Conservation (phyloP, 768 basidiomycete species). For the Russula compacta region DNA sequence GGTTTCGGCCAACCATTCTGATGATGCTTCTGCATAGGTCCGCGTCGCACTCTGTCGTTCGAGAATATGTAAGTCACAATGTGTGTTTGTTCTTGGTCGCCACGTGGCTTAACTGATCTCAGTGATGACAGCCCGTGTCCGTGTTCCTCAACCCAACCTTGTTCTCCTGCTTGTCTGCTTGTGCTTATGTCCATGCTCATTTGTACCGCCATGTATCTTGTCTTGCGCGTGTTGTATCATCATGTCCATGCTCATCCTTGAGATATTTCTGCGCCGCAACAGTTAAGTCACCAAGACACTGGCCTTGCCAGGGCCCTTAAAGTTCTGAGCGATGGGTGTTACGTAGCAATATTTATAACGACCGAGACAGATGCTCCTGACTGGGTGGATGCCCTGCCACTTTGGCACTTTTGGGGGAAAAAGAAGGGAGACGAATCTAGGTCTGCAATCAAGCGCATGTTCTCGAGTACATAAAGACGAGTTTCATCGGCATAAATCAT, state of each 20-base stretch:
- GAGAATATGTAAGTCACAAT: neutral
- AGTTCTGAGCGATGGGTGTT: neutral
- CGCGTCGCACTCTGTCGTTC: neutral
- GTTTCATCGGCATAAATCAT: too few species aligned
- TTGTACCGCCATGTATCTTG: neutral
- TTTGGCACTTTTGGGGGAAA: too few species aligned
- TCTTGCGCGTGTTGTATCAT: neutral
- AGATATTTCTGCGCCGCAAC: neutral
- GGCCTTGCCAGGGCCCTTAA: neutral
- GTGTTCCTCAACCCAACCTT: neutral
- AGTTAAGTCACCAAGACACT: neutral
- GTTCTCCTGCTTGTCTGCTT: too few species aligned
- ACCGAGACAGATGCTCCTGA: neutral
- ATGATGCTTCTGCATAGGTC: neutral
- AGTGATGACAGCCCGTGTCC: neutral
- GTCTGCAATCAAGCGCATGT: too few species aligned
- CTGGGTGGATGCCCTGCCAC: neutral
- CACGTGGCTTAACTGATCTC: neutral
- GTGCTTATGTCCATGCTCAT: neutral
- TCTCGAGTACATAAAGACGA: too few species aligned
- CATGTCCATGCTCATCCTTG: neutral
- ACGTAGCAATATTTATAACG: too few species aligned
- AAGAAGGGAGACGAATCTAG: too few species aligned
- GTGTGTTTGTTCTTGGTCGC: neutral
- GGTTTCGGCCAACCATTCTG: slow-evolving; percentile 1